Conservation (phyloP, 2,329 filamentous ascomycete genomes). For the Aspergillus pseudonomiae region DNA sequence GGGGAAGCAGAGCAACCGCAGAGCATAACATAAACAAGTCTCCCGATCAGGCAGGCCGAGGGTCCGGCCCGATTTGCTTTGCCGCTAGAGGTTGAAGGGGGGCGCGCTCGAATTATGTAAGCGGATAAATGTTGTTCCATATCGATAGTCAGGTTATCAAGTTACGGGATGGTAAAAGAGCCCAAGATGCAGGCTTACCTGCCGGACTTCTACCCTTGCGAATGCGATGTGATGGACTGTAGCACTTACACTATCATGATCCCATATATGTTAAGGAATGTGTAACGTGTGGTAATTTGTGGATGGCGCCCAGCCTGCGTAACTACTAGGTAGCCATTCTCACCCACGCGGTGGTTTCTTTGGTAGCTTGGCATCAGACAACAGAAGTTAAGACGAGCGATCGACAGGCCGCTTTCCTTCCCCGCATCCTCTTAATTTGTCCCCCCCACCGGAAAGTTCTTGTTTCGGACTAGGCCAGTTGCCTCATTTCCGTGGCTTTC, state of each 20-base stretch:
- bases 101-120: constrained; percentile 18
- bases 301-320: not conserved
- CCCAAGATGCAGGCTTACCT: constrained; percentile 10
- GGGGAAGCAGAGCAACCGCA: constrained; percentile 9
- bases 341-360: not conserved
- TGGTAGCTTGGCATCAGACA: not conserved
- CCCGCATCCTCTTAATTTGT: constrained; percentile 13
- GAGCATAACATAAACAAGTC: constrained; percentile 37
- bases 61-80: constrained; percentile 7
- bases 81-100: constrained; percentile 10
- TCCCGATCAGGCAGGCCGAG: constrained; percentile 37
- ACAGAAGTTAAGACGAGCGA: constrained; percentile 11
- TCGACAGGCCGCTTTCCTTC: constrained; percentile 16
- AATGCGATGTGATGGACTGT: not conserved
- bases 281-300: not conserved
- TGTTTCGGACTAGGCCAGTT: constrained; percentile 15
- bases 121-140: constrained; percentile 13
- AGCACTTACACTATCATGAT: not conserved
- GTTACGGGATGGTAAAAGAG: not conserved
- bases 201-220: not conserved
- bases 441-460: constrained; percentile 36
- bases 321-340: not conserved
- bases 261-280: not conserved
- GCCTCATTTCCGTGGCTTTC: constrained; percentile 10
- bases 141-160: not conserved